Percentiles rank a stretch among this genome's conserved stretches.
phyloP scores from a whole-genome alignment of 2,329 filamentous ascomycete species.

The Talaromyces sp. region DNA sequence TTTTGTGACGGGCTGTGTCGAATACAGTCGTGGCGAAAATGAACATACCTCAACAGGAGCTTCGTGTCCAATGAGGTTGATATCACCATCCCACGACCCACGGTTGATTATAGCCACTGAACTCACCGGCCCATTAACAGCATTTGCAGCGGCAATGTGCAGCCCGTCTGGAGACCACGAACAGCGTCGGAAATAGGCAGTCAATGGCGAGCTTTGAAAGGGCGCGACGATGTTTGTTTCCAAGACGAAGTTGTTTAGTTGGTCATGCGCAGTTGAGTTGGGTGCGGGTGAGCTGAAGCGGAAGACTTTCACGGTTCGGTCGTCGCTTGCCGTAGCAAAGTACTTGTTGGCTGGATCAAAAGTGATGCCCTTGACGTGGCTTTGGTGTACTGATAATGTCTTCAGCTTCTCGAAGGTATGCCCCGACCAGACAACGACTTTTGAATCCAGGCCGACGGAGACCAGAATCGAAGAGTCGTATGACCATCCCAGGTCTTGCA shows the following conservation, averaged over 20 bases:
- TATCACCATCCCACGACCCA: slow-evolving; percentile 89
- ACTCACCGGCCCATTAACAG: slow-evolving; percentile 94
- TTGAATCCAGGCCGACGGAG: slow-evolving; percentile 93
- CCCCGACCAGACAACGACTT: slow-evolving; percentile 97
- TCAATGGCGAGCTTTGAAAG: slow-evolving; percentile 86
- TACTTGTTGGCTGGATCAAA: slow-evolving; percentile 99
- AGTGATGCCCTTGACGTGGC: slow-evolving; percentile 96
- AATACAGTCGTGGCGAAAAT: slow-evolving; percentile 89
- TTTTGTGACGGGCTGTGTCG: slow-evolving; percentile 56
- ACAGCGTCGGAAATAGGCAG: slow-evolving; percentile 92
- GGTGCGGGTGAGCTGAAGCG: slow-evolving; percentile 86
- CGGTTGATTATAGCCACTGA: slow-evolving; percentile 95
- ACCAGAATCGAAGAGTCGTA: slow-evolving; percentile 92
- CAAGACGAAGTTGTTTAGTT: slow-evolving; percentile 92
- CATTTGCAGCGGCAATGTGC: slow-evolving; percentile 94
- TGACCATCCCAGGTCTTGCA: slow-evolving; percentile 97
- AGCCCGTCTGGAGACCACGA: slow-evolving; percentile 98
- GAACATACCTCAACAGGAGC: slow-evolving; percentile 95
- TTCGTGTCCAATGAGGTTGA: slow-evolving; percentile 95
- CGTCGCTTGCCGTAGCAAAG: slow-evolving; percentile 96
- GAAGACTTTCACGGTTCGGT: slow-evolving; percentile 94
- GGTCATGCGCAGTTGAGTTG: slow-evolving; percentile 90
- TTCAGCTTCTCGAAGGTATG: slow-evolving; percentile 98
- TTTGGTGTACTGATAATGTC: slow-evolving; percentile 86
- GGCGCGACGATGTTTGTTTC: slow-evolving; percentile 86